phyloP scores from a whole-genome alignment of 2,329 filamentous ascomycete genomes.

The Hyphodiscus sp. region DNA sequence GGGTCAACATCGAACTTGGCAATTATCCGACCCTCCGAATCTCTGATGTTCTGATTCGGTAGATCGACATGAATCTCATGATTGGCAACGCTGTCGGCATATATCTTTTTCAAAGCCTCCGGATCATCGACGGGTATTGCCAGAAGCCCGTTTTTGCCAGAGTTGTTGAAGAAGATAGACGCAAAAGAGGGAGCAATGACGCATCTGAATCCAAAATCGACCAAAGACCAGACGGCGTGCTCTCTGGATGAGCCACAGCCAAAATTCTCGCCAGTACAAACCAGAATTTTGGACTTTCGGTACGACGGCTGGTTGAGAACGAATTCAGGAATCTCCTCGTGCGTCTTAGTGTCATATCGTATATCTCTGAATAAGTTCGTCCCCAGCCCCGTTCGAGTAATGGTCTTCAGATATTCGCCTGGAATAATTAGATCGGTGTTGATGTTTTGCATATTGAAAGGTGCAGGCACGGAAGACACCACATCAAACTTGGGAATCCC shows the following conservation, averaged over 20 bases:
- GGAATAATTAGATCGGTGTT: constrained; percentile 99
- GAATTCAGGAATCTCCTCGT: constrained; percentile 66
- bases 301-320: constrained; percentile 88
- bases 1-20: constrained; percentile 81
- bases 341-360: constrained; percentile 65
- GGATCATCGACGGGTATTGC: constrained; percentile 70
- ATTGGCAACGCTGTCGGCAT: constrained; percentile 70
- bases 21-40: constrained; percentile 65
- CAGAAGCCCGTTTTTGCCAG: constrained; percentile 99
- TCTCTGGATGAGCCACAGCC: constrained; percentile 90
- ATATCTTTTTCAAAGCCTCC: constrained; percentile 60
- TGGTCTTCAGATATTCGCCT: constrained; percentile 98
- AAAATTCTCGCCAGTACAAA: constrained; percentile 89
- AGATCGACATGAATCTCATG: constrained; percentile 86
- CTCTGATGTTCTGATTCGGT: constrained; percentile 74
- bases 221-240: constrained; percentile 93
- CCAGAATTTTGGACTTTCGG: constrained; percentile 77
- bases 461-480: constrained; percentile 81
- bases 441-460: constrained; percentile 81
- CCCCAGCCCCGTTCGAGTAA: constrained; percentile 93
- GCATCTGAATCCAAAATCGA: constrained; percentile 93
- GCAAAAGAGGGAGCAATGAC: constrained; percentile 84
- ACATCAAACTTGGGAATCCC: constrained; percentile 80
- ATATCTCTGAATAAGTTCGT: constrained; percentile 79
- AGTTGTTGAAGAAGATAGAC: constrained; percentile 99